A percentile compares a stretch with the other conserved stretches of the same genome.
Conservation (phyloP, 202 grass and related monocot species). For the Zoysia matrella region DNA sequence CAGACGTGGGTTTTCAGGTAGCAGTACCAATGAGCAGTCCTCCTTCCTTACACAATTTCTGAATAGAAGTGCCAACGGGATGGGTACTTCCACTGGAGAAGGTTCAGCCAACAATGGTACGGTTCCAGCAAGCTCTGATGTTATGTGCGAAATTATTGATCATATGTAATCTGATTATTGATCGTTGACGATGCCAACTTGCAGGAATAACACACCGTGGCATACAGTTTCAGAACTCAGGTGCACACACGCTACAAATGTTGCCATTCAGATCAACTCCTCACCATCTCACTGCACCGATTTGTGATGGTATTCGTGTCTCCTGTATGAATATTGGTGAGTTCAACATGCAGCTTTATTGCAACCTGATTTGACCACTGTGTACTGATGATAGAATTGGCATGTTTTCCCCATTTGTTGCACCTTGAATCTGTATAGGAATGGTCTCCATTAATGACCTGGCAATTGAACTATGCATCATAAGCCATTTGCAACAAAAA, state of each 20-base stretch:
- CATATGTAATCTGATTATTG: slow-evolving; percentile 14
- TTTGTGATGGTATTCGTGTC: slow-evolving; percentile 48
- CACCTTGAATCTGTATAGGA: not conserved
- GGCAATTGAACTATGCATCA: slow-evolving; percentile 11
- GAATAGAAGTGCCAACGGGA: slow-evolving; percentile 29
- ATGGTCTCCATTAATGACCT: no score
- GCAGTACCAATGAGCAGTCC: slow-evolving; percentile 44
- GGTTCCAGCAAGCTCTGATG: slow-evolving; percentile 10
- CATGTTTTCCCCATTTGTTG: slow-evolving; percentile 2
- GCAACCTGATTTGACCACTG: slow-evolving; percentile 46
- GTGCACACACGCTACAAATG: slow-evolving; percentile 42
- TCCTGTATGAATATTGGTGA: slow-evolving; percentile 73
- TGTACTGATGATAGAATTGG: slow-evolving; percentile 38
- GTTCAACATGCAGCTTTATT: slow-evolving; percentile 49
- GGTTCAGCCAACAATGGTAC: slow-evolving; percentile 43
- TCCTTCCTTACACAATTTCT: slow-evolving; percentile 30
- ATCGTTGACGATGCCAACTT: slow-evolving; percentile 7
- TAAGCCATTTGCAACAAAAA: not conserved
- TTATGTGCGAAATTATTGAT: not conserved
- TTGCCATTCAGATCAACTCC: slow-evolving; percentile 32
- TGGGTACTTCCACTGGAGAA: slow-evolving; percentile 28
- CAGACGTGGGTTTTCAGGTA: slow-evolving; percentile 25
- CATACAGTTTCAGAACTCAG: slow-evolving; percentile 47
- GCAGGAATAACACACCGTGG: slow-evolving; percentile 33
- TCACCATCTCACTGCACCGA: slow-evolving; percentile 35